Percentiles rank a stretch among this genome's conserved stretches.
These are phyloP conservation scores for Penicillium fimorum DNA, from an alignment of 495 filamentous ascomycete genomes.

Conservation along the genomic window DNA sequence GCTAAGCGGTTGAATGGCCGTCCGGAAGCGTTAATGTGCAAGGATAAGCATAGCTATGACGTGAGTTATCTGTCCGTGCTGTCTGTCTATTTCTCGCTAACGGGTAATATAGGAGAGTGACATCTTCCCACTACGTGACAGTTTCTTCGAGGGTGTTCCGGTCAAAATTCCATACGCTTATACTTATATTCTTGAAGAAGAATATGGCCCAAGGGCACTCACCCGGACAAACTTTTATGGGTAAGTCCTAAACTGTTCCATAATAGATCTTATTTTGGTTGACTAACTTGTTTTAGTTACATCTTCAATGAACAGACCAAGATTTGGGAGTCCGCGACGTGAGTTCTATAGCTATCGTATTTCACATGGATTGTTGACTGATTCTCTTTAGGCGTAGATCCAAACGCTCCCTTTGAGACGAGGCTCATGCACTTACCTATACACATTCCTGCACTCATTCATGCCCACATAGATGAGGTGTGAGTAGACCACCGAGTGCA, in stretches of 20 bases:
- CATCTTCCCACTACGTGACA: slow-evolving; percentile 76
- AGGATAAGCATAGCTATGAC: slow-evolving; percentile 55
- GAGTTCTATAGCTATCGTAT: neutral
- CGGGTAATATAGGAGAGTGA: slow-evolving; percentile 48
- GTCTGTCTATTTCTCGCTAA: neutral
- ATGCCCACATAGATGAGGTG: no score
- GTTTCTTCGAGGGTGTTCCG: slow-evolving; percentile 71
- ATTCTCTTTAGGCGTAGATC: neutral
- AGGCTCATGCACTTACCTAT: slow-evolving; percentile 15
- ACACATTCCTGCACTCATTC: neutral
- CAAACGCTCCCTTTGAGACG: slow-evolving; percentile 19
- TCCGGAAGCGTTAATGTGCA: slow-evolving; percentile 51
- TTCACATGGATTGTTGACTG: neutral
- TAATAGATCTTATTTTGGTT: neutral
- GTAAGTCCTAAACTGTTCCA: slow-evolving; percentile 38
- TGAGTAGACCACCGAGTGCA: no score
- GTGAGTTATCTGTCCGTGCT: slow-evolving; percentile 25
- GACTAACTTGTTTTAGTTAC: slow-evolving; percentile 21
- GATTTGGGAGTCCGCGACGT: slow-evolving; percentile 32
- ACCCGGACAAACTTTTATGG: slow-evolving; percentile 61
- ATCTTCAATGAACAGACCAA: slow-evolving; percentile 36
- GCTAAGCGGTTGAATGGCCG: slow-evolving; percentile 32
- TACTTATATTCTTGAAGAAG: slow-evolving; percentile 65
- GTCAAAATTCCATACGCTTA: slow-evolving; percentile 78
- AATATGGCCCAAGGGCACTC: slow-evolving; percentile 70